Evolutionary conservation across 768 basidiomycete species (phyloP).

Genomic region (Gloeopeniophorella convolvens): DNA sequence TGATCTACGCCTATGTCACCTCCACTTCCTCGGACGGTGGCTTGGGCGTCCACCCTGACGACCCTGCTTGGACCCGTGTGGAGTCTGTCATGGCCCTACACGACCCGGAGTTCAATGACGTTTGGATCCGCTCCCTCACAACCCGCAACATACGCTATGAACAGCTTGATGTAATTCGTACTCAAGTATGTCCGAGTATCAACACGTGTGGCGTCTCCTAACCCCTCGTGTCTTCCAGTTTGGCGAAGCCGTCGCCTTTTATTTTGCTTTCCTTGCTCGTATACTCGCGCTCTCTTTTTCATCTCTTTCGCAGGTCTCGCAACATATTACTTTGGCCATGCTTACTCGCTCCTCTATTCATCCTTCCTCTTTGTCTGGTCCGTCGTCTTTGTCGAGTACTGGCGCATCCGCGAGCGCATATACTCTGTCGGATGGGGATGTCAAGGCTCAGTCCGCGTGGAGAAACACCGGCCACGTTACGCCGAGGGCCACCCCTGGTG

Average conservation of each 20-base stretch:
- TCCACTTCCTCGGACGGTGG: constrained; percentile 72
- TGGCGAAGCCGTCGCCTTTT: constrained; percentile 77
- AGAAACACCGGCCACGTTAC: constrained; percentile 61
- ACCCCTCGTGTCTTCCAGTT: constrained; percentile 37
- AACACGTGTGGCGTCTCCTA: constrained; percentile 12
- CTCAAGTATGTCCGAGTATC: constrained; percentile 46
- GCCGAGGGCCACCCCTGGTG: constrained; percentile 57
- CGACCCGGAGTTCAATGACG: constrained; percentile 71
- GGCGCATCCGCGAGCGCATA: constrained; percentile 80
- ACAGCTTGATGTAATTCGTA: constrained; percentile 62
- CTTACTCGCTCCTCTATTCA: constrained; percentile 77
- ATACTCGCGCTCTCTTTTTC: constrained; percentile 72
- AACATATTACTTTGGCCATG: constrained; percentile 62
- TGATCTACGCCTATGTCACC: constrained; percentile 66
- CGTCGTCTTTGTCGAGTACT: constrained; percentile 82
- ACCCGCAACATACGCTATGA: constrained; percentile 53
- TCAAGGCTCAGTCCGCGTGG: constrained; percentile 68
- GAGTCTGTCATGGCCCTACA: constrained; percentile 81
- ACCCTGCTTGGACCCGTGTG: constrained; percentile 71
- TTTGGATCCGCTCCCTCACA: constrained; percentile 76
- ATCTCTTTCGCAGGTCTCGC: constrained; percentile 65
- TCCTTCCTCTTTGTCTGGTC: constrained; percentile 77
- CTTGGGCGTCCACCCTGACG: constrained; percentile 70
- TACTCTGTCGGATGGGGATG: constrained; percentile 82
- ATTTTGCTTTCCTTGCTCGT: constrained; percentile 87